Evolutionary conservation across 2,329 filamentous ascomycete genomes (phyloP), one percentile per base, ranked within the genome.

Genomic region (Pseudogymnoascus sp.): DNA sequence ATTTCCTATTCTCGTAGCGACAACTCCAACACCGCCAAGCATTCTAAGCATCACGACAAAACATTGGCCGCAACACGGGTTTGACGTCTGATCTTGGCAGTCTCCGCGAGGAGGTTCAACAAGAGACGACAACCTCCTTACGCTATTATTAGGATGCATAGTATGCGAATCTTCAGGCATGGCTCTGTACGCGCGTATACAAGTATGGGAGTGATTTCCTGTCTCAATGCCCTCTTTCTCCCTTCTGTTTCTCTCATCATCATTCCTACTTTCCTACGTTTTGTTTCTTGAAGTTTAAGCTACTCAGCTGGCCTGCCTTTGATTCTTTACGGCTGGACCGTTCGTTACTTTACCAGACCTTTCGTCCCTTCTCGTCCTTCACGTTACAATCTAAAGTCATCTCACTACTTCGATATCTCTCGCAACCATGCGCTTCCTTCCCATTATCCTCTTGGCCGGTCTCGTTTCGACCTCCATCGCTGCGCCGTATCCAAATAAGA

Each of bases 281-380:
- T 56, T 56, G 50, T 56, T 56, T 33, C n/a, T 56, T 33, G 3
- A 56, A 19, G 26, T 33, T 33, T 56, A 19, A 56, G 50, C 50
- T 33, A 7, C 29, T 33, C 29, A 56, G 50, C 50, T 56, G 26
- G 50, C 50, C 50, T 56, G 50, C 6, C 50, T 56, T 56, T 56
- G 26, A 56, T 56, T 56, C n/a, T 56, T 56, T 56, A 56, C 50
- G 50, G 50, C 50, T 33, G 50, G 50, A 56, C 50, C 50, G 50
- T 56, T 46, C 50, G 33, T 56, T 56, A 33, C 50, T 56, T 31
- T 56, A 33, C 29, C n/a, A 56, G 50, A 56, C 50, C 29, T 56
- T 53, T 56, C 29, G 7, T 33, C 50, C 13, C 9, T 19, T 56
- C 10, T 19, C 50, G 4, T 56, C n/a, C 29, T 56, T 56, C 5